Evolutionary conservation across 768 basidiomycete species (phyloP).

Genomic region (Lentinus brumalis): DNA sequence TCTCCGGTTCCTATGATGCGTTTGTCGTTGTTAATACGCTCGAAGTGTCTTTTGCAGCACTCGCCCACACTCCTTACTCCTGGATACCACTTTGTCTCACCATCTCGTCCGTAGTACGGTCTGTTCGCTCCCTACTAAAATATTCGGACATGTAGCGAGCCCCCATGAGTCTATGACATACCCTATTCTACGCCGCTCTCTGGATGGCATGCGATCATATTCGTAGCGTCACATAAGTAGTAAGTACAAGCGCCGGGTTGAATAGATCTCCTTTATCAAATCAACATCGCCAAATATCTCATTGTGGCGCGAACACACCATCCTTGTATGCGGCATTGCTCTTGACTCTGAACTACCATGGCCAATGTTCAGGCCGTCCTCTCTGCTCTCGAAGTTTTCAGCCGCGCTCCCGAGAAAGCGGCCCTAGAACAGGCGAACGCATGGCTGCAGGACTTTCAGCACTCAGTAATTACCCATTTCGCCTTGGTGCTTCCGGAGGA

Average conservation of each 20-base stretch:
- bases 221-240: background rate
- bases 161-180: slow-evolving; percentile 29
- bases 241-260: background rate
- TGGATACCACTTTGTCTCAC: slow-evolving; percentile 32
- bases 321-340: slow-evolving; percentile 1
- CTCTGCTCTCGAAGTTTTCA: slow-evolving; percentile 79
- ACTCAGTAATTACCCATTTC: slow-evolving; percentile 90
- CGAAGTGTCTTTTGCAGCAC: slow-evolving; percentile 43
- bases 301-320: slow-evolving; percentile 12
- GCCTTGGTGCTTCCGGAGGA: slow-evolving; percentile 56
- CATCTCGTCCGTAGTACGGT: slow-evolving; percentile 25
- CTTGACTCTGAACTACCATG: slow-evolving; percentile 41
- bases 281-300: slow-evolving; percentile 33
- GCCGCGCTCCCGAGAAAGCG: slow-evolving; percentile 77
- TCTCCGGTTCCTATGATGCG: slow-evolving; percentile 33
- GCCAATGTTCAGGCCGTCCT: slow-evolving; percentile 70
- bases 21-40: slow-evolving; percentile 23
- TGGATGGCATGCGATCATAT: background rate
- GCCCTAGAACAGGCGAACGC: slow-evolving; percentile 86
- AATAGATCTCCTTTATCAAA: slow-evolving; percentile 12
- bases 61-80: slow-evolving; percentile 44
- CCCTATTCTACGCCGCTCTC: slow-evolving; percentile 23
- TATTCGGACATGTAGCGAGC: slow-evolving; percentile 26
- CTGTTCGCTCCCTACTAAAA: slow-evolving; percentile 28
- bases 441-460: slow-evolving; percentile 99